phyloP scores from a whole-genome alignment of 2,329 filamentous ascomycete species.

The Colletotrichum tamarilloi region DNA sequence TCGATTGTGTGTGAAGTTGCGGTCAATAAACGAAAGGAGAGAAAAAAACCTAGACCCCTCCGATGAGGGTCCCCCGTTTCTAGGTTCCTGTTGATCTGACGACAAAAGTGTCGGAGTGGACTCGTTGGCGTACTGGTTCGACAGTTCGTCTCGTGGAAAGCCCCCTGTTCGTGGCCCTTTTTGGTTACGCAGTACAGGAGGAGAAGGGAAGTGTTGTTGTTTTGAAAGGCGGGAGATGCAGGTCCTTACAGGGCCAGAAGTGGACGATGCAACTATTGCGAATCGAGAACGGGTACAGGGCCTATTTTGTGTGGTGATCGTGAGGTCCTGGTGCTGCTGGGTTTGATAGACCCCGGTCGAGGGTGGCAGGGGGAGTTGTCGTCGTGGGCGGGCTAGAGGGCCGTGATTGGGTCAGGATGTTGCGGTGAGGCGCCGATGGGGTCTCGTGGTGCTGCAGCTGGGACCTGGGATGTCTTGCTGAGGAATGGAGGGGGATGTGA shows the following conservation, averaged over 20 bases:
- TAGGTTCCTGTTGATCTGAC: conserved; percentile 27
- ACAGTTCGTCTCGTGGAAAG: background rate
- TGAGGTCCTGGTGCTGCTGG: background rate
- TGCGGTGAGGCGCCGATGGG: conserved; percentile 33
- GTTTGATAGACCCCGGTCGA: conserved; percentile 17
- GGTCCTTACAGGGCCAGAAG: conserved; percentile 19
- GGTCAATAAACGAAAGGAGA: conserved; percentile 7
- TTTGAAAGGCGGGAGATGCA: conserved; percentile 8
- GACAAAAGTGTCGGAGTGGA: conserved; percentile 25
- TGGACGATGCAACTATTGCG: conserved; percentile 2
- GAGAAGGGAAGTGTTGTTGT: background rate
- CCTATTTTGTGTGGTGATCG: conserved; percentile 18
- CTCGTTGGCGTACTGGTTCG: background rate
- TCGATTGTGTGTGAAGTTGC: conserved; percentile 27
- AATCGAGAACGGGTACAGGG: conserved; percentile 12
- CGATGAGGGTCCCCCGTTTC: conserved; percentile 13
- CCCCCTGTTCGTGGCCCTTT: conserved; percentile 8
- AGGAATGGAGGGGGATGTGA: conserved; percentile 28
- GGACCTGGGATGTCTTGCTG: conserved; percentile 36
- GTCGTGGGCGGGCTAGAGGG: conserved; percentile 25
- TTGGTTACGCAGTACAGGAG: background rate
- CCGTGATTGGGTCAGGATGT: conserved; percentile 35
- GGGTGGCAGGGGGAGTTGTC: conserved; percentile 29
- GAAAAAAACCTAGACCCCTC: conserved; percentile 12
- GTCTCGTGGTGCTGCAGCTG: conserved; percentile 33